A percentile compares a stretch with the other conserved stretches of the same genome.
Conservation (phyloP, 192 early-diverging fungal species). For the Blastocladiella britannica region DNA sequence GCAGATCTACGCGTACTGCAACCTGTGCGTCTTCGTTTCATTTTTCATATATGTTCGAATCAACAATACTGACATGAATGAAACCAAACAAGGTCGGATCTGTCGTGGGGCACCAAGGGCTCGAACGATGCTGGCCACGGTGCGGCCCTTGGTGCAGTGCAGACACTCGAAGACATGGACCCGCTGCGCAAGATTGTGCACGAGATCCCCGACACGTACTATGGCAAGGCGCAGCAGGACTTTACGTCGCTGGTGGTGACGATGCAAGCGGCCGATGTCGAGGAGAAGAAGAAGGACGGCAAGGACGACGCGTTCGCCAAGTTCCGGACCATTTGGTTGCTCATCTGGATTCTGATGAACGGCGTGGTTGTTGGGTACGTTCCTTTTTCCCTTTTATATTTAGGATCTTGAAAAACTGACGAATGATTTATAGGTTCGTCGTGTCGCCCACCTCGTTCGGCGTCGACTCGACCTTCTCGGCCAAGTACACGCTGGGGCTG, state of each 20-base stretch:
- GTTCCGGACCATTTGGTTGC: constrained; percentile 25
- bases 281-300: background rate
- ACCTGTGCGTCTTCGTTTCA: too few relatives aligned
- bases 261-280: background rate
- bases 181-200: background rate
- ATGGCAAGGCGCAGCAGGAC: background rate
- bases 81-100: too few relatives aligned
- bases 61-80: too few relatives aligned
- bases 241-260: background rate
- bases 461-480: background rate
- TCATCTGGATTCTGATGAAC: constrained; percentile 24
- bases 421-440: too few relatives aligned
- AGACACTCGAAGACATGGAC: background rate
- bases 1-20: constrained; percentile 21
- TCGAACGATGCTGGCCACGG: constrained; percentile 7
- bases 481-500: background rate
- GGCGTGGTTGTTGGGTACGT: constrained; percentile 15
- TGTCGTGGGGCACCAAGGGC: constrained; percentile 36
- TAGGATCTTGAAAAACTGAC: too few relatives aligned
- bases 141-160: constrained; percentile 1
- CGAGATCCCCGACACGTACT: background rate
- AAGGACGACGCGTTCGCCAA: constrained; percentile 20
- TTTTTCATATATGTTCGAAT: too few relatives aligned
- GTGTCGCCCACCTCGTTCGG: background rate
- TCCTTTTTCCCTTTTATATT: too few relatives aligned